These are phyloP conservation scores for Hymenoscyphus infarciens DNA, from an alignment of 2,329 filamentous ascomycete species.

Conservation along the genomic window DNA sequence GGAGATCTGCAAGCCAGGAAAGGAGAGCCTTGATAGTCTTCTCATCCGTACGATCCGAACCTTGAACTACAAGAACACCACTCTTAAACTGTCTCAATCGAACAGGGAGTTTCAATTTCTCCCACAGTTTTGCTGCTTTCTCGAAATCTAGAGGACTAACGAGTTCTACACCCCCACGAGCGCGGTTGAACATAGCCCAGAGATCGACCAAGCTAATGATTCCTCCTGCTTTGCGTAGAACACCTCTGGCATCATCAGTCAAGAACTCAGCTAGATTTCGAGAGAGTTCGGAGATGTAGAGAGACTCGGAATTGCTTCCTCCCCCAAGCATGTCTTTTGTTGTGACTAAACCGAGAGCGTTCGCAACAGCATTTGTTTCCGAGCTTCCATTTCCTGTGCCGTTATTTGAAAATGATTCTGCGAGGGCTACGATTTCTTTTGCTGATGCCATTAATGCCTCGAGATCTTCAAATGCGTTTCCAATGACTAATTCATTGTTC, in stretches of 20 bases:
- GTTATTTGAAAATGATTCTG: conserved; percentile 74
- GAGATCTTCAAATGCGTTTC: conserved; percentile 90
- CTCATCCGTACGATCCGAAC: conserved; percentile 83
- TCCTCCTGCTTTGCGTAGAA: conserved; percentile 76
- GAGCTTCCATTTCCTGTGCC: conserved; percentile 54
- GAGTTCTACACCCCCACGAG: conserved; percentile 87
- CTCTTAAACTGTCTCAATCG: conserved; percentile 86
- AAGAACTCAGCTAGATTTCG: conserved; percentile 85
- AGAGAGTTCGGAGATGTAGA: conserved; percentile 85
- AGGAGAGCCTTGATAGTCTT: conserved; percentile 76
- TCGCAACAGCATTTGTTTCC: conserved; percentile 71
- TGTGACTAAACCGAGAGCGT: conserved; percentile 81
- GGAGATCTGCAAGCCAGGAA: conserved; percentile 72
- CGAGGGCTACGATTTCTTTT: conserved; percentile 91
- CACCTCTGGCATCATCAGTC: conserved; percentile 76
- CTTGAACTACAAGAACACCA: conserved; percentile 90
- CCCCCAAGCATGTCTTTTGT: conserved; percentile 90
- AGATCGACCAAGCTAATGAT: conserved; percentile 88
- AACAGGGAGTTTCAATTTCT: conserved; percentile 79
- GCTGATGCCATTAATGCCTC: conserved; percentile 97
- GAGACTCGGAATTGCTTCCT: conserved; percentile 68
- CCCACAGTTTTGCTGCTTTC: conserved; percentile 85
- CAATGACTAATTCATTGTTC: conserved; percentile 91
- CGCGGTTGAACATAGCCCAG: conserved; percentile 93
- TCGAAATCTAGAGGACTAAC: conserved; percentile 90